phyloP scores from a whole-genome alignment of 2,329 filamentous ascomycete species.

The Mycosphaerella arachidis region DNA sequence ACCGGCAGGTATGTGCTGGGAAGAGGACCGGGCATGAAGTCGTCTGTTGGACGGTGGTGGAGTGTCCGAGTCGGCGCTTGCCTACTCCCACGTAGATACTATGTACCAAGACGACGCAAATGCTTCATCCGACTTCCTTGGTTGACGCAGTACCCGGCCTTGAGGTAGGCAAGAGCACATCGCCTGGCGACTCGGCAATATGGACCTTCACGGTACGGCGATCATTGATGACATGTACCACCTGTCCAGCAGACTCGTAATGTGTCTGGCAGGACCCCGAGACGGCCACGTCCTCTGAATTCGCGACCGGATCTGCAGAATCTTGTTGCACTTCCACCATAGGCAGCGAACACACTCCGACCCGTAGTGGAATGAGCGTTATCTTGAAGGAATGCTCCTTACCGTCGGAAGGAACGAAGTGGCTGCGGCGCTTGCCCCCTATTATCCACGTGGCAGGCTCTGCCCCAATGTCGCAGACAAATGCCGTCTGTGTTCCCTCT shows the following conservation, averaged over 20 bases:
- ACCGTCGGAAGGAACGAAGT: slow-evolving; percentile 55
- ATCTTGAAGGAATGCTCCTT: slow-evolving; percentile 54
- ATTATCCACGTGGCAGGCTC: slow-evolving; percentile 76
- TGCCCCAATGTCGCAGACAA: slow-evolving; percentile 76
- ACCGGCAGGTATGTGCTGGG: not conserved
- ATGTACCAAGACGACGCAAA: not conserved
- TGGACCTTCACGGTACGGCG: slow-evolving; percentile 11
- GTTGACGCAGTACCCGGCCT: slow-evolving; percentile 15
- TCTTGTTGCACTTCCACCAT: slow-evolving; percentile 69
- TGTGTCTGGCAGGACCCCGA: slow-evolving; percentile 68
- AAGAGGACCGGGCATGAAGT: no score
- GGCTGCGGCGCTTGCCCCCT: slow-evolving; percentile 73
- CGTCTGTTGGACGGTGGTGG: no score
- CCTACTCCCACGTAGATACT: no score
- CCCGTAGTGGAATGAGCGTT: slow-evolving; percentile 72
- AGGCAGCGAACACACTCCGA: slow-evolving; percentile 75
- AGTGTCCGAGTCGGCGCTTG: no score
- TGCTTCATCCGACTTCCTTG: slow-evolving; percentile 8
- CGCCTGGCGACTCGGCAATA: slow-evolving; percentile 12
- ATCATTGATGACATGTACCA: slow-evolving; percentile 56
- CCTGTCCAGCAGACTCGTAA: slow-evolving; percentile 71
- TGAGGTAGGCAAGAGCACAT: slow-evolving; percentile 5
- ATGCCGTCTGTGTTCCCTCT: slow-evolving; percentile 48
- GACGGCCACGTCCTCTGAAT: slow-evolving; percentile 18
- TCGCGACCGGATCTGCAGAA: slow-evolving; percentile 38